A percentile compares a stretch with the other conserved stretches of the same genome.
These are phyloP conservation scores for Talaromyces sp. DNA, from an alignment of 2,329 filamentous ascomycete genomes.

Conservation along the genomic window DNA sequence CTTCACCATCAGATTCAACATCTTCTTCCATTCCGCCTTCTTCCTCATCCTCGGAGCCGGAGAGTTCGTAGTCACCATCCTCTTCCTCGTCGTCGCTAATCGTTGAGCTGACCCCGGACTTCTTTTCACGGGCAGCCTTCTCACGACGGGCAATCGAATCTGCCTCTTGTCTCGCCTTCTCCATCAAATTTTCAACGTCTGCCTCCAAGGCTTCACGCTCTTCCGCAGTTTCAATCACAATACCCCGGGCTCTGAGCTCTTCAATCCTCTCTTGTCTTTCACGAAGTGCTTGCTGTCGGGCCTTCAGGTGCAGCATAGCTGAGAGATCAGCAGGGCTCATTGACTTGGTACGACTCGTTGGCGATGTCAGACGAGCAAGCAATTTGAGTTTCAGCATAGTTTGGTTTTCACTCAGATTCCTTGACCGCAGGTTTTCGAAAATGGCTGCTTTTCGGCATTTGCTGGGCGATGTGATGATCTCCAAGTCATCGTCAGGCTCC, in stretches of 20 bases:
- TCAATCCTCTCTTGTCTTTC: conserved; percentile 76
- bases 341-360: conserved; percentile 49
- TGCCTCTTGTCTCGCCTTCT: conserved; percentile 76
- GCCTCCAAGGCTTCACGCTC: conserved; percentile 79
- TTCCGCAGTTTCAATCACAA: conserved; percentile 78
- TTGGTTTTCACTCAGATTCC: conserved; percentile 56
- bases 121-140: conserved; percentile 65
- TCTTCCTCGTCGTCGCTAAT: conserved; percentile 47
- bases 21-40: conserved; percentile 37
- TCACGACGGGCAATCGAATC: conserved; percentile 75
- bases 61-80: conserved; percentile 44
- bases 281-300: conserved; percentile 71
- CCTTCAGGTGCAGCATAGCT: conserved; percentile 63
- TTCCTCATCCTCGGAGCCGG: conserved; percentile 47
- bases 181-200: conserved; percentile 81
- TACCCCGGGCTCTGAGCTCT: conserved; percentile 71
- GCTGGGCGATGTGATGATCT: conserved; percentile 54
- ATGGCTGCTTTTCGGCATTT: conserved; percentile 51
- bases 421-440: conserved; percentile 65
- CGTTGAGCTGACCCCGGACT: conserved; percentile 49
- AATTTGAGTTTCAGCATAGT: conserved; percentile 67
- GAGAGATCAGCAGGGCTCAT: conserved; percentile 71
- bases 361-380: conserved; percentile 66
- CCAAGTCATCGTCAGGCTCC: conserved; percentile 55
- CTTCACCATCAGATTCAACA: conserved; percentile 29